Base-by-base conservation (phyloP, 1,139 yeast genomes). In the Schizosaccharomyces versatilis region DNA sequence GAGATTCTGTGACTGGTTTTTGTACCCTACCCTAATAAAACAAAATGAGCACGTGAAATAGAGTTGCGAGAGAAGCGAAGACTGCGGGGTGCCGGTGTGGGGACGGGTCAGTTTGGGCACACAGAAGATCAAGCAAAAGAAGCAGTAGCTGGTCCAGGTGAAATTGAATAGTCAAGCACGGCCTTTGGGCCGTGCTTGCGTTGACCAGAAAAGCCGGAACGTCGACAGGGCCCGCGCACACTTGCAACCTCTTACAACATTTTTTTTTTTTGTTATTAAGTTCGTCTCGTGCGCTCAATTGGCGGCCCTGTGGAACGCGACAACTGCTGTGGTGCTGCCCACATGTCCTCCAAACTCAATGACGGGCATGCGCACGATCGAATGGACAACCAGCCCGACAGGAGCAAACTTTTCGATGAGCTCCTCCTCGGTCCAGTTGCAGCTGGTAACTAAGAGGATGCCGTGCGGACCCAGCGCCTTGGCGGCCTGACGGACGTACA, bases 401-500 rank as follows among this genome's bases (percentile, higher is more conserved):
- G n/a, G 10, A 39, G 1, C 66, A 64, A n/a, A 67, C 67, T 39
- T 69, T 44, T 68, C 68, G 6, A 71, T 69, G 57, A 90, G 72
- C 64, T 90, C 98, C 0, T 71, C 69, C 62, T 83, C 81, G 0
- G 97, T 90, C 66, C 90, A 90, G 65, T 90, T 90, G 67, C 99
- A 93, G n/a, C 95, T 84, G 0, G 98, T 93, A 51, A 90, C 80
- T 57, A 90, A 68, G 38, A 90, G 68, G 0, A 81, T 67, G 3
- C 90, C 81, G 19, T 73, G 76, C 10, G 65, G 60, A 55, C 73
- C 72, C 71, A 85, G 69, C 60, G 82, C 63, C 56, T 74, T 71
- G 51, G 69, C 69, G n/a, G 84, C 79, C 52, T 78, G 79, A 0
- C 62, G 61, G 0, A 86, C 78, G 62, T 90, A 90, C 71, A 1